Conservation (phyloP, 2,329 filamentous ascomycete genomes). For the Aspergillus sp. region DNA sequence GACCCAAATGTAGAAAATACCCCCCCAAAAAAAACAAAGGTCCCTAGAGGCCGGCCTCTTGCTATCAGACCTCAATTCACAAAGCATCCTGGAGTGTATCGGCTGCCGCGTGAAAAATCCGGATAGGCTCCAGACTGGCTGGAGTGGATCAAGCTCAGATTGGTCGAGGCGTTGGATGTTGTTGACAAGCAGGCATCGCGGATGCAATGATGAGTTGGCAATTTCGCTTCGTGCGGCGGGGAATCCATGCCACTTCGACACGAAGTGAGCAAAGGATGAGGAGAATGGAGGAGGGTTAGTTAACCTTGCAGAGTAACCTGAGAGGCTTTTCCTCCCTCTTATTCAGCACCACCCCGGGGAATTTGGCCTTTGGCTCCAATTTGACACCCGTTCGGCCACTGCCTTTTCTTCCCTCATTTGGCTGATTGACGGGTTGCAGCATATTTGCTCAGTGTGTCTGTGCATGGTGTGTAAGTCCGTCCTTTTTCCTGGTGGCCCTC, state of each 20-base stretch:
- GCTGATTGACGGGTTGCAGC: conserved; percentile 15
- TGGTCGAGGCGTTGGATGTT: conserved; percentile 20
- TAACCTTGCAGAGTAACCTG: conserved; percentile 17
- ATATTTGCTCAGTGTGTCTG: conserved; percentile 12
- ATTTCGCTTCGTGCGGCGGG: conserved; percentile 40
- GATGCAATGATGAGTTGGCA: conserved; percentile 81
- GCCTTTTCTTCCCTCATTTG: background rate
- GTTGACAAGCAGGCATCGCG: conserved; percentile 44
- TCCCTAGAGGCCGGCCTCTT: background rate
- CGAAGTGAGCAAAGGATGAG: conserved; percentile 15
- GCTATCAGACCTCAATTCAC: background rate
- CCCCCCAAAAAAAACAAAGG: no score
- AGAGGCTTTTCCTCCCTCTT: conserved; percentile 13
- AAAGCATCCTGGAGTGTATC: background rate
- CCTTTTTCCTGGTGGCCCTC: background rate
- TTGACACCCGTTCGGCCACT: no score
- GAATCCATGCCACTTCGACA: conserved; percentile 49
- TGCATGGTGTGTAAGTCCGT: conserved; percentile 18
- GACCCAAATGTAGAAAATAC: no score
- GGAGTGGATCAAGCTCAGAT: conserved; percentile 17
- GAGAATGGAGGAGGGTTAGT: conserved; percentile 9
- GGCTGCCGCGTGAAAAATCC: conserved; percentile 12
- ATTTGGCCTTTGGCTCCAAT: background rate
- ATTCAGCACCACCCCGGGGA: conserved; percentile 13
- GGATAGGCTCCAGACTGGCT: conserved; percentile 14